Evolutionary conservation across 2,329 filamentous ascomycete genomes (phyloP).

Genomic region (Hirsutella rhossiliensis): DNA sequence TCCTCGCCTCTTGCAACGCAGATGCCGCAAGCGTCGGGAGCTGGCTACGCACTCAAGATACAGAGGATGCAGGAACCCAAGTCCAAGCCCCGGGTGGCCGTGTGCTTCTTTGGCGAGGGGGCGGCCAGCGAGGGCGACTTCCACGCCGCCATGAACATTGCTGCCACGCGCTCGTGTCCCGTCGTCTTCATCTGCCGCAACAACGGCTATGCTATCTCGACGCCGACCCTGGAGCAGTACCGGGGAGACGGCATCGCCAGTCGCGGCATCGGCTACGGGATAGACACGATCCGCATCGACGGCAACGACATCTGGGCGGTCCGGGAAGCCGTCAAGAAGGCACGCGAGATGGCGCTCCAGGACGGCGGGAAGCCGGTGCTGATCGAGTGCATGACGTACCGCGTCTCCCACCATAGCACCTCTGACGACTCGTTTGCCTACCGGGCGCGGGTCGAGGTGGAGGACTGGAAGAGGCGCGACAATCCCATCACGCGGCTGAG

Average conservation of each 20-base stretch:
- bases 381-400: conserved; percentile 94
- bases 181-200: conserved; percentile 87
- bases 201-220: conserved; percentile 86
- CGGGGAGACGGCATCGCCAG: conserved; percentile 84
- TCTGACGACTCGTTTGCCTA: conserved; percentile 97
- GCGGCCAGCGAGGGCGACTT: conserved; percentile 88
- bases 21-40: conserved; percentile 77
- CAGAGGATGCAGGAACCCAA: conserved; percentile 63
- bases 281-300: conserved; percentile 83
- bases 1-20: conserved; percentile 77
- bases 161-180: conserved; percentile 76
- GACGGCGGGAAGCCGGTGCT: conserved; percentile 74
- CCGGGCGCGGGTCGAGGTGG: conserved; percentile 82
- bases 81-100: conserved; percentile 54
- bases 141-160: conserved; percentile 82
- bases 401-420: conserved; percentile 95
- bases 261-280: conserved; percentile 81
- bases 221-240: conserved; percentile 82
- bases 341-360: conserved; percentile 64
- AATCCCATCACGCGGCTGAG: conserved; percentile 77
- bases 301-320: conserved; percentile 94
- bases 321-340: conserved; percentile 64
- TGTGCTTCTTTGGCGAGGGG: conserved; percentile 84
- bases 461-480: conserved; percentile 86
- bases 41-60: conserved; percentile 78